Evolutionary conservation across 768 basidiomycete species (phyloP).

Genomic region (Clavulina sp.): DNA sequence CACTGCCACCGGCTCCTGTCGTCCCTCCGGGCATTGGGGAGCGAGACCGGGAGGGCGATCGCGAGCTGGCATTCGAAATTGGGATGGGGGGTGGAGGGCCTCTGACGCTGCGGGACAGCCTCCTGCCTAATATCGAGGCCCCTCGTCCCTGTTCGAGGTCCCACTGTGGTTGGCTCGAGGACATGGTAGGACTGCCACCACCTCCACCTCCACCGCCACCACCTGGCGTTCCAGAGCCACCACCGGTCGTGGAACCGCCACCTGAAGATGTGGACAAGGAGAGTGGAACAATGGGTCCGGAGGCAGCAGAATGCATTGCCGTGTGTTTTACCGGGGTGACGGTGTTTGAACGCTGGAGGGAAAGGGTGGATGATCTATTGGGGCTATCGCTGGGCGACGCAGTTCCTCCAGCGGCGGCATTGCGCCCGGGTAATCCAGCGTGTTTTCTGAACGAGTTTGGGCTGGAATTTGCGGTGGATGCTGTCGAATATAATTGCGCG

Average conservation of each 20-base stretch:
- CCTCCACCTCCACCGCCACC: too few species aligned
- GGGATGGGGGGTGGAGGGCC: constrained; percentile 18
- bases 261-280: too few species aligned
- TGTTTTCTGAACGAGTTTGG: constrained; percentile 42
- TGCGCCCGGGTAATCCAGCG: constrained; percentile 13
- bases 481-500: constrained; percentile 1
- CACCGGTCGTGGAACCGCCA: too few species aligned
- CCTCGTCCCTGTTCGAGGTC: too few species aligned
- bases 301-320: too few species aligned
- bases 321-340: constrained; percentile 38
- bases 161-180: constrained; percentile 33
- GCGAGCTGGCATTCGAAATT: constrained; percentile 67
- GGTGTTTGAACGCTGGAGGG: constrained; percentile 4
- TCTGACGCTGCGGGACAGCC: constrained; percentile 52
- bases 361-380: neutral
- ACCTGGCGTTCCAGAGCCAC: too few species aligned
- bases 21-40: constrained; percentile 85
- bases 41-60: constrained; percentile 86
- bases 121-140: constrained; percentile 26
- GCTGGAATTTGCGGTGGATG: constrained; percentile 19
- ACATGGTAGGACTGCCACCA: constrained; percentile 2
- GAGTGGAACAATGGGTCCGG: too few species aligned
- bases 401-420: too few species aligned
- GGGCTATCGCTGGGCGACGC: constrained; percentile 4
- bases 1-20: constrained; percentile 13